Conservation (phyloP, 805 yeast genomes). For the Wickerhamia fluorescens region DNA sequence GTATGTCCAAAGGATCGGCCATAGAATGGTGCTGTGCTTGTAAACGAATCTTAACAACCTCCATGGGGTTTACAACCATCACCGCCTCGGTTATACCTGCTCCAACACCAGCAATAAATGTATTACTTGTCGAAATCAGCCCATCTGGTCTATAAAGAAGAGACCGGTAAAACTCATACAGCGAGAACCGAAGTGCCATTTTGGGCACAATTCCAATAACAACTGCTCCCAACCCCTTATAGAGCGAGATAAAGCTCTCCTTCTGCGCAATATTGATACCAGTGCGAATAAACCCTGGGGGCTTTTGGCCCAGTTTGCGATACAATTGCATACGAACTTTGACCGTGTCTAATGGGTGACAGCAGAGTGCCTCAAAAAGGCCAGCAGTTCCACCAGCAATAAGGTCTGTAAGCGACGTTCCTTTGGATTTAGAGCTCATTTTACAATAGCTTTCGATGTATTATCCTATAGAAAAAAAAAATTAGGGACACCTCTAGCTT, state of each 20-base stretch:
- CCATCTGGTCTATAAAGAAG: conserved; percentile 59
- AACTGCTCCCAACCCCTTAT: conserved; percentile 96
- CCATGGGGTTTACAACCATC: conserved; percentile 92
- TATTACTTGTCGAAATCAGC: conserved; percentile 60
- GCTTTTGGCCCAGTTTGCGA: conserved; percentile 61
- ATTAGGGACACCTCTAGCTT: no score
- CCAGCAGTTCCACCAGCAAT: conserved; percentile 98
- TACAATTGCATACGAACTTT: conserved; percentile 96
- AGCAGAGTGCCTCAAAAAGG: conserved; percentile 90
- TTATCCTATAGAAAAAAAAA: no score
- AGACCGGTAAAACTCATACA: conserved; percentile 83
- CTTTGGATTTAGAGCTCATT: conserved; percentile 26
- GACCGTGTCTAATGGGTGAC: conserved; percentile 97
- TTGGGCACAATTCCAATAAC: conserved; percentile 96
- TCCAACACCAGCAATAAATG: conserved; percentile 90
- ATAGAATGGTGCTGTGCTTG: conserved; percentile 93
- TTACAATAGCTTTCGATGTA: no score
- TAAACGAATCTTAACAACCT: conserved; percentile 90
- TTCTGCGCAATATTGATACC: conserved; percentile 71
- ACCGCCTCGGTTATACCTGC: conserved; percentile 98
- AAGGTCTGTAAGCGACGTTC: conserved; percentile 50
- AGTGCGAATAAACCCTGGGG: conserved; percentile 81
- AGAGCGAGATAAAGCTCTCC: conserved; percentile 80
- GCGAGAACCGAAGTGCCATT: conserved; percentile 95
- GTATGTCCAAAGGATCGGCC: conserved; percentile 73